phyloP scores from a whole-genome alignment of 495 filamentous ascomycete species.

The Penicillium roqueforti region DNA sequence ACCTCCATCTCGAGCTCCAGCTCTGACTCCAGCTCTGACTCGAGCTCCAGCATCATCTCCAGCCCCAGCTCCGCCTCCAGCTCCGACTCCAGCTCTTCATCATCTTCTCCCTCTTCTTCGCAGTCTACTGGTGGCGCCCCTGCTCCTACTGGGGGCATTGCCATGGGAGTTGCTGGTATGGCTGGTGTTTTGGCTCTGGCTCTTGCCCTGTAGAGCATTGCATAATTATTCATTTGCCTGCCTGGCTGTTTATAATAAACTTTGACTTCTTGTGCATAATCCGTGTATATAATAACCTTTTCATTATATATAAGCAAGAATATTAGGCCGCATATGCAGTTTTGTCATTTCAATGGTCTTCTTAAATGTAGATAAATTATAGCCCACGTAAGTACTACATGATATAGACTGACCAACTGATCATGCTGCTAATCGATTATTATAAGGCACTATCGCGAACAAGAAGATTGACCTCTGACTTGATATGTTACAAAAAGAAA shows the following conservation, averaged over 20 bases:
- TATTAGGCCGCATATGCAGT: too few species aligned
- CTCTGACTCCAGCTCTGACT: not conserved
- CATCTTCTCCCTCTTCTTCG: constrained; percentile 5
- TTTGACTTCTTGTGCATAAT: not conserved
- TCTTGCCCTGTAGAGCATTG: constrained; percentile 8
- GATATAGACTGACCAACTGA: not conserved
- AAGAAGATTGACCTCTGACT: too few species aligned
- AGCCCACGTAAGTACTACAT: not conserved
- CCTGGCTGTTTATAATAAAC: not conserved
- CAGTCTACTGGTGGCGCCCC: constrained; percentile 20
- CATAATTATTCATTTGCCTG: not conserved
- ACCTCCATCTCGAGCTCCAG: too few species aligned
- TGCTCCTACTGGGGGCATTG: constrained; percentile 17
- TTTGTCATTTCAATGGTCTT: too few species aligned
- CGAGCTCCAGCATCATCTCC: too few species aligned
- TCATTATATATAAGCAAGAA: too few species aligned
- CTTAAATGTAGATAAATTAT: too few species aligned
- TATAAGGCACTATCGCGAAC: too few species aligned
- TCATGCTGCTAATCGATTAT: not conserved
- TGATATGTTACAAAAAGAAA: too few species aligned
- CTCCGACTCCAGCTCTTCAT: constrained; percentile 9
- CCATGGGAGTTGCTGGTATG: constrained; percentile 12
- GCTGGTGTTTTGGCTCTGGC: constrained; percentile 13
- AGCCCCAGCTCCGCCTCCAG: not conserved
- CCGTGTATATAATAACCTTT: not conserved